A percentile compares a stretch with the other conserved stretches of the same genome.
phyloP scores from a whole-genome alignment of 139 green algal species.

The Astrephomene gubernaculifera region DNA sequence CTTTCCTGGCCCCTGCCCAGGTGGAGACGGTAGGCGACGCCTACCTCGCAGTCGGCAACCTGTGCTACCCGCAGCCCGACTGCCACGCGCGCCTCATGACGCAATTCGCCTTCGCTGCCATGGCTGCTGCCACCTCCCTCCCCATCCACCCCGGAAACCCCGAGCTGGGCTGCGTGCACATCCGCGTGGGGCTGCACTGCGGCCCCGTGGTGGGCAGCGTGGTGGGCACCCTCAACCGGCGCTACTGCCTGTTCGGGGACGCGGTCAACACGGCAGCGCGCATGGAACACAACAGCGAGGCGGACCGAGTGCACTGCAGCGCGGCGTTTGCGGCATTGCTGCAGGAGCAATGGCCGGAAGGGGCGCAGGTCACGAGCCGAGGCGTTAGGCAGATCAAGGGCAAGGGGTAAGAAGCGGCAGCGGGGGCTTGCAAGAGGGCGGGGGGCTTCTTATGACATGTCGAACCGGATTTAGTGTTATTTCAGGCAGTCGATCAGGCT shows the following conservation, averaged over 20 bases:
- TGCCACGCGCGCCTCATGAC: conserved; percentile 1
- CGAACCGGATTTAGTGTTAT: no score
- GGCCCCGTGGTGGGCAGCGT: conserved; percentile 32
- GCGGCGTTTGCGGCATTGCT: no score
- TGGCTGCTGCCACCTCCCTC: neutral
- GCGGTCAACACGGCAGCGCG: no score
- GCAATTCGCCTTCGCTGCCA: conserved; percentile 25
- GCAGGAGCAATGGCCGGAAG: no score
- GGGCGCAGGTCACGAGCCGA: no score
- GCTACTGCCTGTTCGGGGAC: conserved; percentile 40
- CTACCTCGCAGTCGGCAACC: conserved; percentile 38
- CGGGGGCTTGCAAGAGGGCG: no score
- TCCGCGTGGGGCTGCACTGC: conserved; percentile 45
- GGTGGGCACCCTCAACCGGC: conserved; percentile 39
- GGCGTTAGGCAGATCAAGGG: no score
- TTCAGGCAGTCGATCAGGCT: no score
- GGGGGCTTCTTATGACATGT: no score
- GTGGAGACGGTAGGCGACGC: conserved; percentile 22
- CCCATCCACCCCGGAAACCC: conserved; percentile 1
- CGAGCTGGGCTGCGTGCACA: conserved; percentile 33
- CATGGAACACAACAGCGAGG: no score
- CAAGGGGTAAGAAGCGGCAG: no score
- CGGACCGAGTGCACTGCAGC: no score
- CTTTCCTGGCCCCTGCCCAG: neutral
- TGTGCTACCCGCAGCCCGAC: conserved; percentile 1